Conservation (phyloP, 805 yeast genomes). For the Candida stauntonica region DNA sequence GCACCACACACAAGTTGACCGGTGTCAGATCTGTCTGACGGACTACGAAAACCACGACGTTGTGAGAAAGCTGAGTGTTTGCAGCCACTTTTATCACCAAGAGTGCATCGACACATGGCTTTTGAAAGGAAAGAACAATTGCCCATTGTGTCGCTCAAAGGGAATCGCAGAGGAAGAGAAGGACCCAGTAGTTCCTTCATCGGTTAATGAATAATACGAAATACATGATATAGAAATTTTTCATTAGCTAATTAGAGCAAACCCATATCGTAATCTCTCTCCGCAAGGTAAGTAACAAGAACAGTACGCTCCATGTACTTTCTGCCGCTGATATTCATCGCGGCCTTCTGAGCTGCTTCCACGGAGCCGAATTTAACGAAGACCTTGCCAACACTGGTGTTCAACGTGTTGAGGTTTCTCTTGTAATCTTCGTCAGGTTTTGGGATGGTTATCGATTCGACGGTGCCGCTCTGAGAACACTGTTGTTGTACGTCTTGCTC, state of each 20-base stretch:
- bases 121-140: conserved; percentile 45
- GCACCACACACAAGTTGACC: conserved; percentile 1
- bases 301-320: conserved; percentile 65
- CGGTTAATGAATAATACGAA: no score
- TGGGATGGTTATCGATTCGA: conserved; percentile 56
- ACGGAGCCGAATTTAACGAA: conserved; percentile 58
- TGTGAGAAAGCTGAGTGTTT: conserved; percentile 40
- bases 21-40: conserved; percentile 49
- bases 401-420: conserved; percentile 39
- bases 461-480: conserved; percentile 46
- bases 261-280: conserved; percentile 48
- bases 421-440: conserved; percentile 43
- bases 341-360: conserved; percentile 51
- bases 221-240: neutral
- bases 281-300: conserved; percentile 57
- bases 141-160: conserved; percentile 52
- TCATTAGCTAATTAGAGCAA: conserved; percentile 8
- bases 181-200: no score
- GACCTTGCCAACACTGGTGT: conserved; percentile 66
- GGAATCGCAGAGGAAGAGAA: conserved; percentile 29
- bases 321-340: conserved; percentile 57
- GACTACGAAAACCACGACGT: conserved; percentile 44
- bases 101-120: conserved; percentile 60
- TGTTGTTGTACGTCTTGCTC: conserved; percentile 47
- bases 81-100: conserved; percentile 50